A percentile compares a stretch with the other conserved stretches of the same genome.
Evolutionary conservation across 495 filamentous ascomycete species (phyloP).

Genomic region (Aspergillus baeticus): DNA sequence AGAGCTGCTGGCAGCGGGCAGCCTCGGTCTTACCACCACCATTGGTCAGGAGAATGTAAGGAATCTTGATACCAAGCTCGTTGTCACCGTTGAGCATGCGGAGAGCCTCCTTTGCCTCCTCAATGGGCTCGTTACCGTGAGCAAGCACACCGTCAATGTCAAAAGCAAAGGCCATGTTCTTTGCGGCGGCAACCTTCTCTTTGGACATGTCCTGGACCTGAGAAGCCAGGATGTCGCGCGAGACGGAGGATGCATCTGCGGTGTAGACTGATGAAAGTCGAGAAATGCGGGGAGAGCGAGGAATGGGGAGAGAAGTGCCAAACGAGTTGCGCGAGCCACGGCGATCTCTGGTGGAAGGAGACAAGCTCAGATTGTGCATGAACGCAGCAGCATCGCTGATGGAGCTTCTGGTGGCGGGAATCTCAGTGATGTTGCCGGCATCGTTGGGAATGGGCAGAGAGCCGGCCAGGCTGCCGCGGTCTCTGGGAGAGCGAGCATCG

Average conservation of each 20-base stretch:
- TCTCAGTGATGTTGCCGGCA: conserved; percentile 59
- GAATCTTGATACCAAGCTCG: conserved; percentile 78
- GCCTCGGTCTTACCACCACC: conserved; percentile 88
- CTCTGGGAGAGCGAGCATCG: conserved; percentile 28
- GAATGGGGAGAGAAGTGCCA: conserved; percentile 73
- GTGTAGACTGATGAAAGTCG: conserved; percentile 57
- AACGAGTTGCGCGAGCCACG: conserved; percentile 78
- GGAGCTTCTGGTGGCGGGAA: conserved; percentile 68
- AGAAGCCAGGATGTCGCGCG: conserved; percentile 68
- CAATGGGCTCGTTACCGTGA: conserved; percentile 75
- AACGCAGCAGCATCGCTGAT: conserved; percentile 66
- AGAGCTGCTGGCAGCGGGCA: conserved; percentile 77
- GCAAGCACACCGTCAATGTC: conserved; percentile 91
- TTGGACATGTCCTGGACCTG: conserved; percentile 70
- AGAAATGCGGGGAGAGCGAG: conserved; percentile 66
- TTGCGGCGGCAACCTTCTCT: conserved; percentile 63
- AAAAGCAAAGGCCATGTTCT: conserved; percentile 83
- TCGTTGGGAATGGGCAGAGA: conserved; percentile 50
- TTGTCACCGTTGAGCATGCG: conserved; percentile 84
- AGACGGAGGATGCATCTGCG: conserved; percentile 45
- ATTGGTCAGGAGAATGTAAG: conserved; percentile 93
- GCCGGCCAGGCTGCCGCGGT: conserved; percentile 27
- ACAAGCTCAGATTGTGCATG: conserved; percentile 71
- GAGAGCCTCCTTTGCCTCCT: conserved; percentile 81
- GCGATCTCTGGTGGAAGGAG: conserved; percentile 65